Evolutionary conservation across 305 asterid species (phyloP).

Genomic region (Fraxinus paxiana): DNA sequence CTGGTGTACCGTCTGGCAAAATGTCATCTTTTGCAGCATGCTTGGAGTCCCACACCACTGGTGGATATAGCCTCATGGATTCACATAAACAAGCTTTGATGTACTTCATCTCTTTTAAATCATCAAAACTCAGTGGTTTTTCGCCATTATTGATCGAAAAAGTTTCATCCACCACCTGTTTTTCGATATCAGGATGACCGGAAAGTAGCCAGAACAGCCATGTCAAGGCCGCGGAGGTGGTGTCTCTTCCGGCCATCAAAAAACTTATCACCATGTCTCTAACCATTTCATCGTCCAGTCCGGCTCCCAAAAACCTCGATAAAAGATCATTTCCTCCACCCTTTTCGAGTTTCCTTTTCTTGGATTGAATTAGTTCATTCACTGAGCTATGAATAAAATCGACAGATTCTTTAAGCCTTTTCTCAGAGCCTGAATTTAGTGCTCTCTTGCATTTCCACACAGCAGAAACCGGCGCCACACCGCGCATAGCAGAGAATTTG

Average conservation of each 20-base stretch:
- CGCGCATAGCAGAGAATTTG: constrained; percentile 52
- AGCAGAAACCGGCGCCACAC: constrained; percentile 41
- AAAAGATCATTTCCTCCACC: constrained; percentile 29
- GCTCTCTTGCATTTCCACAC: constrained; percentile 58
- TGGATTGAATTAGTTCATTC: constrained; percentile 35
- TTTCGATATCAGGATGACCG: constrained; percentile 27
- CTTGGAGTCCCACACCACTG: constrained; percentile 73
- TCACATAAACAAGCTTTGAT: constrained; percentile 51
- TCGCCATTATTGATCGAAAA: background rate
- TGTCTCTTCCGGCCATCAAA: constrained; percentile 61
- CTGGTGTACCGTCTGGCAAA: constrained; percentile 57
- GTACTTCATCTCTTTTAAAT: constrained; percentile 40
- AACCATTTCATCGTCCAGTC: constrained; percentile 38
- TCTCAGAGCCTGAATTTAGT: constrained; percentile 51
- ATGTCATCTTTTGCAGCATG: constrained; percentile 55
- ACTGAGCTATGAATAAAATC: constrained; percentile 34
- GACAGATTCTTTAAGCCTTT: constrained; percentile 43
- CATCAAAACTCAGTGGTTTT: constrained; percentile 21
- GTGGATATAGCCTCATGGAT: constrained; percentile 72
- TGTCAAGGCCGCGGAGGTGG: constrained; percentile 62
- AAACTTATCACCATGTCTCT: constrained; percentile 60
- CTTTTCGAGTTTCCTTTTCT: constrained; percentile 13
- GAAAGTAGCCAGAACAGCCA: constrained; percentile 66
- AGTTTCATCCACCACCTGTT: constrained; percentile 33
- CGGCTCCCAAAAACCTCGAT: constrained; percentile 46